A percentile compares a stretch with the other conserved stretches of the same genome.
These are phyloP conservation scores for Pseudocercospora vitis DNA, from an alignment of 2,329 filamentous ascomycete species.

Conservation along the genomic window DNA sequence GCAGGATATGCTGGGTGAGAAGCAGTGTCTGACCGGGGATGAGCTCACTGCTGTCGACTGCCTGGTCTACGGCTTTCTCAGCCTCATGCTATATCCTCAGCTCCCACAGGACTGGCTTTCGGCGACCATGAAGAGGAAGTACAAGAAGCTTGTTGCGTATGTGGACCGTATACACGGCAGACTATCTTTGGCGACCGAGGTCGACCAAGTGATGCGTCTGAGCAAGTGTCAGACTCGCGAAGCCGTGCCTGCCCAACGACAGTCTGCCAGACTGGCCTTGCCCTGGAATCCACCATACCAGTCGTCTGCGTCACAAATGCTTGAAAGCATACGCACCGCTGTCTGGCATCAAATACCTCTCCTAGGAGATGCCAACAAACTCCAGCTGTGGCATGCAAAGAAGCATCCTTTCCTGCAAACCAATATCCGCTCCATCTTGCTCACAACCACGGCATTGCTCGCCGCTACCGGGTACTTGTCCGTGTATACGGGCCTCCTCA, in stretches of 20 bases:
- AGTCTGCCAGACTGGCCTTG: slow-evolving; percentile 21
- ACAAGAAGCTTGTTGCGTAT: slow-evolving; percentile 42
- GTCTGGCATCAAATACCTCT: slow-evolving; percentile 29
- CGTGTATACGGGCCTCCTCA: slow-evolving; percentile 26
- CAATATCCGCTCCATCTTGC: slow-evolving; percentile 26
- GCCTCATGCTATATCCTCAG: slow-evolving; percentile 65
- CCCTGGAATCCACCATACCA: slow-evolving; percentile 28
- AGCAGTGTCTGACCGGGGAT: slow-evolving; percentile 56
- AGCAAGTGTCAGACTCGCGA: slow-evolving; percentile 4
- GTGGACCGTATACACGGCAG: slow-evolving; percentile 38
- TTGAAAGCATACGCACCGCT: slow-evolving; percentile 17
- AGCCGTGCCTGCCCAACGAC: slow-evolving; percentile 6
- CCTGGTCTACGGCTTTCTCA: slow-evolving; percentile 75
- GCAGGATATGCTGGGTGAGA: slow-evolving; percentile 58
- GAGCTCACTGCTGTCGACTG: slow-evolving; percentile 71
- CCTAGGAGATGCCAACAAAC: slow-evolving; percentile 16
- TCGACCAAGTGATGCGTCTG: slow-evolving; percentile 22
- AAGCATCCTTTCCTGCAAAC: slow-evolving; percentile 22
- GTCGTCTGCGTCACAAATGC: slow-evolving; percentile 14
- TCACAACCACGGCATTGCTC: slow-evolving; percentile 22
- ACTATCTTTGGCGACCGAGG: slow-evolving; percentile 28
- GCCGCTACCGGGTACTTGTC: slow-evolving; percentile 26
- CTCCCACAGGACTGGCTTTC: slow-evolving; percentile 64
- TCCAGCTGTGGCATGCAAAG: slow-evolving; percentile 22
- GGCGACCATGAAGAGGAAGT: slow-evolving; percentile 55